Percentiles rank a stretch among this genome's conserved stretches.
phyloP scores from a whole-genome alignment of 768 basidiomycete species.

The Favolaschia claudopus region DNA sequence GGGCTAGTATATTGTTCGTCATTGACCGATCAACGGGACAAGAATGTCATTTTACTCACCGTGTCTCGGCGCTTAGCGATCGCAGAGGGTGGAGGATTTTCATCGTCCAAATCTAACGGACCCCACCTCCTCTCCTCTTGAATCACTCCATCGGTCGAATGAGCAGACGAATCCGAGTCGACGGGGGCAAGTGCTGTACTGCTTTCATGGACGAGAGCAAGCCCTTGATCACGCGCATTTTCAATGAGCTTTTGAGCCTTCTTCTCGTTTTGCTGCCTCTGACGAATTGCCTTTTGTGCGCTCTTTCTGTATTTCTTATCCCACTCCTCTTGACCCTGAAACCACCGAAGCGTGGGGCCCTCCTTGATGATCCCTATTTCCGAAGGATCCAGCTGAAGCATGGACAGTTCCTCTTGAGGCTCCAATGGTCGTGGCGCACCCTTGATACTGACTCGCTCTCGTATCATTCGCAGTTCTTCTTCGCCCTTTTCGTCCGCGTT shows the following conservation, averaged over 20 bases:
- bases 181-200: conserved; percentile 3
- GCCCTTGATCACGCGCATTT: conserved; percentile 55
- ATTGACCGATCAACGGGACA: background rate
- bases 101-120: conserved; percentile 67
- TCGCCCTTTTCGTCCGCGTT: conserved; percentile 4
- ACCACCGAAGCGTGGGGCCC: conserved; percentile 71
- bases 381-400: conserved; percentile 57
- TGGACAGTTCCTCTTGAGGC: conserved; percentile 57
- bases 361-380: conserved; percentile 81
- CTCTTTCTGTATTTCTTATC: conserved; percentile 56
- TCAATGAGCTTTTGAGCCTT: conserved; percentile 53
- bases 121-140: conserved; percentile 56
- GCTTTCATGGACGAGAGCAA: conserved; percentile 37
- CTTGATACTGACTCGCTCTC: conserved; percentile 74
- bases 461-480: conserved; percentile 54
- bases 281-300: conserved; percentile 50
- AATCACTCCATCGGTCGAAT: conserved; percentile 37
- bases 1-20: conserved; percentile 39
- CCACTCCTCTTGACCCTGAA: conserved; percentile 67
- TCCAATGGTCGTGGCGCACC: conserved; percentile 74
- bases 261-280: conserved; percentile 52
- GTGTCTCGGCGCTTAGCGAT: conserved; percentile 78
- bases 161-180: conserved; percentile 20
- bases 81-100: conserved; percentile 74
- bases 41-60: conserved; percentile 41